Evolutionary conservation across 768 basidiomycete species (phyloP), one percentile per base, ranked within the genome.

Genomic region (Gymnopilus dilepis): DNA sequence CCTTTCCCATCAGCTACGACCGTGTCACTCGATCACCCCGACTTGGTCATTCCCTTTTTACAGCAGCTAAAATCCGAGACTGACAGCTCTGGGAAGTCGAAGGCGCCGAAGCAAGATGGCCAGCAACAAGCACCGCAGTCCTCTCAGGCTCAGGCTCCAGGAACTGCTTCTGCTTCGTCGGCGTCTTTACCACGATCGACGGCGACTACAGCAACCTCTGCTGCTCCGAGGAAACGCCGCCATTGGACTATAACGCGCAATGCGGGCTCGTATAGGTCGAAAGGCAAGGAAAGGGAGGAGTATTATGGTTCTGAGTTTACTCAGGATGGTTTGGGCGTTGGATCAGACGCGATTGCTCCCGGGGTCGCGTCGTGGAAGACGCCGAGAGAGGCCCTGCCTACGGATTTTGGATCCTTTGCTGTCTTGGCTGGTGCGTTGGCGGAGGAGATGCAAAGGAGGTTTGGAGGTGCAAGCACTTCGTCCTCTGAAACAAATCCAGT

Each of bases 211-310:
- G 15, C 34, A 37, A 15, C 8, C 34, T 37, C 34, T 8, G 33
- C 51, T 15, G 24, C 17, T 11, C 31, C n/a, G 52, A 54, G 38
- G 19, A 37, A 74, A 21, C 73, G 80, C 53, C 81, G 82, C 11
- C 86, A 91, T 68, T 92, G 90, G 89, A 78, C 77, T 3, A 76
- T 92, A 41, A 65, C 73, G 11, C 86, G 89, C 22, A 86, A 82
- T 59, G 73, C 80, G 0, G 75, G 30, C 31, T 50, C 79, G 1
- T 71, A 76, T 4, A 83, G 86, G 13, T 73, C 73, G 26, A 84
- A 81, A 57, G 76, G 74, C 17, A 80, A 84, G 68, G 81, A 86
- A n/a, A 81, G 76, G 65, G 86, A 86, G 0, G 78, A 82, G 3
- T 50, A 50, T 50, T 50, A 50, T 31, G 19, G n/a, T 19, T 31